Conservation (phyloP, 805 yeast genomes). For the Blastobotrys muscicola region DNA sequence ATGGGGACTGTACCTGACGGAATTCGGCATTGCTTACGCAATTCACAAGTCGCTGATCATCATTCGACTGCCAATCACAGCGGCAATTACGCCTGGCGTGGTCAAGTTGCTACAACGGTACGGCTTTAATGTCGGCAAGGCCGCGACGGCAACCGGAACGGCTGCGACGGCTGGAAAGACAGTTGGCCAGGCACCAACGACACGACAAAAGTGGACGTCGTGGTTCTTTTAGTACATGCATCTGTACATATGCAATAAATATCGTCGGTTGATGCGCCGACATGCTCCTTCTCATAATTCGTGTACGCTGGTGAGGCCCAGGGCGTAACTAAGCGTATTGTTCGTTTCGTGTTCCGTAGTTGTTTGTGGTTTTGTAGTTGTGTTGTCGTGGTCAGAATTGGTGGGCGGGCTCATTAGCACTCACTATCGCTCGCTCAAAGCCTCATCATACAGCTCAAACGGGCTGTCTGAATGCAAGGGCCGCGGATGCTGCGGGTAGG, state of each 20-base stretch:
- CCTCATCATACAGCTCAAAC: no score
- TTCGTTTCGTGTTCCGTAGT: no score
- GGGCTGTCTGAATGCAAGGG: no score
- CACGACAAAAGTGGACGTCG: slow-evolving; percentile 47
- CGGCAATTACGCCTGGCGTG: slow-evolving; percentile 79
- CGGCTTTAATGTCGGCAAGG: slow-evolving; percentile 69
- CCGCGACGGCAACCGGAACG: slow-evolving; percentile 20
- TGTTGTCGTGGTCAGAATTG: no score
- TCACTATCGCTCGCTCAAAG: no score
- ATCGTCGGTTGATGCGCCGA: background rate
- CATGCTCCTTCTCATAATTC: no score
- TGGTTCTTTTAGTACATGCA: slow-evolving; percentile 40
- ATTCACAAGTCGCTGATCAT: slow-evolving; percentile 74
- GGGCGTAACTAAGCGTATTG: no score
- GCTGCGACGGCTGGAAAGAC: slow-evolving; percentile 33
- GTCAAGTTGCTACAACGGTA: slow-evolving; percentile 55
- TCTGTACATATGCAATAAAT: background rate
- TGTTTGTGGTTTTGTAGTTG: no score
- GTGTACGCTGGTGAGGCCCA: no score
- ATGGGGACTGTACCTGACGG: slow-evolving; percentile 54
- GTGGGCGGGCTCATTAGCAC: no score
- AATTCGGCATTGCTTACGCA: slow-evolving; percentile 85
- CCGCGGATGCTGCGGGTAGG: no score
- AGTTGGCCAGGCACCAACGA: slow-evolving; percentile 45
- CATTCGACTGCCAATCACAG: slow-evolving; percentile 80